Conservation (phyloP, 768 basidiomycete genomes). For the Mycena haematopus region DNA sequence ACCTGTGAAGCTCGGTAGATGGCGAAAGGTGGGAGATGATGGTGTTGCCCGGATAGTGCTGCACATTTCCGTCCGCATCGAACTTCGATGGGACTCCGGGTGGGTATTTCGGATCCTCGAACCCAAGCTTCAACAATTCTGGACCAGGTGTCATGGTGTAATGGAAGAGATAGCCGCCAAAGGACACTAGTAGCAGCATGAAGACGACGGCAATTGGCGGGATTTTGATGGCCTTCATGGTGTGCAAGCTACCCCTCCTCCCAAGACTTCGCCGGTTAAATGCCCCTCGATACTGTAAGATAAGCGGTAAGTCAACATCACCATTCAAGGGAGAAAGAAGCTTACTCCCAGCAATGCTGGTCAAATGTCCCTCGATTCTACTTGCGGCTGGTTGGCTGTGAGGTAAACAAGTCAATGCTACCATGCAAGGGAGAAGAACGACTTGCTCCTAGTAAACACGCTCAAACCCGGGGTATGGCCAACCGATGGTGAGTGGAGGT, state of each 20-base stretch:
- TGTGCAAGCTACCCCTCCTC: neutral
- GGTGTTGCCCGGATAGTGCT: neutral
- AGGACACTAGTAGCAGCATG: neutral
- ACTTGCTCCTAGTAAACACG: no score
- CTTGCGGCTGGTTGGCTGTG: no score
- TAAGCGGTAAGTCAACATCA: neutral
- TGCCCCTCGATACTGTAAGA: neutral
- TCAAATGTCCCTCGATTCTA: no score
- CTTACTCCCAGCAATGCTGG: no score
- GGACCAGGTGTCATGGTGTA: neutral
- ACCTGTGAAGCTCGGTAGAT: neutral
- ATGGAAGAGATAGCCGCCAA: conserved; percentile 1
- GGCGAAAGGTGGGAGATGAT: neutral
- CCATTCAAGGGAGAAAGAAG: no score
- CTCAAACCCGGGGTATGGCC: no score
- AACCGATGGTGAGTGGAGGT: no score
- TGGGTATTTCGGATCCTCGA: neutral
- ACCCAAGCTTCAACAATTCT: neutral
- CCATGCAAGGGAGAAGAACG: no score
- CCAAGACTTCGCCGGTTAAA: neutral
- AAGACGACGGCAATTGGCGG: neutral
- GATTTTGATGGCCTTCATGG: neutral
- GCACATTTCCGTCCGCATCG: neutral
- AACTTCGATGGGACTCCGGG: neutral
- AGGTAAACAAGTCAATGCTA: no score